Conservation (phyloP, 2,329 filamentous ascomycete genomes). For the Venturia pyrina region DNA sequence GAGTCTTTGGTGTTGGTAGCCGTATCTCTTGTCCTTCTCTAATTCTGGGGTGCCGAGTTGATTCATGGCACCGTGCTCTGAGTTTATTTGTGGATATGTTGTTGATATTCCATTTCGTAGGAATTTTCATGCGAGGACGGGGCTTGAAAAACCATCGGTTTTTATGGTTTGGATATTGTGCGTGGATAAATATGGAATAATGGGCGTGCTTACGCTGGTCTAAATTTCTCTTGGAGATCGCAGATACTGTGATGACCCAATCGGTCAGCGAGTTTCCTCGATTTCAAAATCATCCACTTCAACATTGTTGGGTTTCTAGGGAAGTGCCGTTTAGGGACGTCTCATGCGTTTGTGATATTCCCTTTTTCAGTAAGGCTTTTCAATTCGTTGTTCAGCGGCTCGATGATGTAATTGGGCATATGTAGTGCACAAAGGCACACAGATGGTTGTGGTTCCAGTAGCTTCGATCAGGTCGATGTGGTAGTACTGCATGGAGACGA, state of each 20-base stretch:
- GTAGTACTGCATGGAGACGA: not conserved
- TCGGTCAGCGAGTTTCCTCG: not conserved
- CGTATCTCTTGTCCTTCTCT: no score
- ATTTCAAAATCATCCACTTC: no score
- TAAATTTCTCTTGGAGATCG: conserved; percentile 91
- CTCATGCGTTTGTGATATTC: not conserved
- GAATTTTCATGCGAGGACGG: no score
- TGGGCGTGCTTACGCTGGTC: conserved; percentile 37
- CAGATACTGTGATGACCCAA: conserved; percentile 55
- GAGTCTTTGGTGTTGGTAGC: no score
- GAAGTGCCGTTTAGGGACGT: not conserved
- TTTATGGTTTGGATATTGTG: no score
- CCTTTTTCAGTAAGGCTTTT: not conserved
- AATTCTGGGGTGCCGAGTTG: no score
- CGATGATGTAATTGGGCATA: not conserved
- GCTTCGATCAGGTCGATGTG: not conserved
- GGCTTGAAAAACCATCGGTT: no score
- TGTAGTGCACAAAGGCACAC: not conserved
- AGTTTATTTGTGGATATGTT: no score
- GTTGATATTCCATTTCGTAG: no score
- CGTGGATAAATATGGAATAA: no score
- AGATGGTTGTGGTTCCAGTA: not conserved
- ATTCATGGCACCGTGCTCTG: no score
- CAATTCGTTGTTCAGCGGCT: not conserved
- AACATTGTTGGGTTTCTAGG: not conserved